phyloP scores from a whole-genome alignment of 2,329 filamentous ascomycete species.

The Neopestalotiopsis sp. region DNA sequence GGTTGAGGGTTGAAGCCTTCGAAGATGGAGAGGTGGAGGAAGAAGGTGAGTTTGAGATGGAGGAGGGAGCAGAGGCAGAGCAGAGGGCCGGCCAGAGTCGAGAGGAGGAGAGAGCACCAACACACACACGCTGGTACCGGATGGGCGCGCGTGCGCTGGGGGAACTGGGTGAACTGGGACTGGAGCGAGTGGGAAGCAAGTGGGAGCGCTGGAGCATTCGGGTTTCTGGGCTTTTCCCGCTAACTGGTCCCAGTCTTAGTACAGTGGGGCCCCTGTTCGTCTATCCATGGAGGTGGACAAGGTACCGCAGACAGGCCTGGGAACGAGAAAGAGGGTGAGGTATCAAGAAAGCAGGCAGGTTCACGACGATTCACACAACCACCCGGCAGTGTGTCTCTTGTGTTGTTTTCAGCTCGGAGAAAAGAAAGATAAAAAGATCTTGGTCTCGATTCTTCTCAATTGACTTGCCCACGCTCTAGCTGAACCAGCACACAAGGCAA shows the following conservation, averaged over 20 bases:
- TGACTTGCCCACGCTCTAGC: not conserved
- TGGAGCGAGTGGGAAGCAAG: not conserved
- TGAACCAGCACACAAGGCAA: not conserved
- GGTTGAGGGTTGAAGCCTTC: slow-evolving; percentile 28
- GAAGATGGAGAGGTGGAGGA: slow-evolving; percentile 26
- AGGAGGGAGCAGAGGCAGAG: not conserved
- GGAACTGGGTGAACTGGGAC: not conserved
- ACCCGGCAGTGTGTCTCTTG: not conserved
- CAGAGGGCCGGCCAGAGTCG: slow-evolving; percentile 28
- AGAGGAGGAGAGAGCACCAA: slow-evolving; percentile 17
- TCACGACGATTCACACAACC: not conserved
- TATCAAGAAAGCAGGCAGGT: not conserved
- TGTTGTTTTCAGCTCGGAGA: not conserved
- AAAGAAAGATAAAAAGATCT: not conserved
- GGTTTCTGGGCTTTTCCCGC: not conserved
- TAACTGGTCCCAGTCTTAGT: slow-evolving; percentile 6
- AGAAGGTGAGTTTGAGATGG: slow-evolving; percentile 1
- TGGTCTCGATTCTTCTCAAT: not conserved
- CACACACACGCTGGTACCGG: not conserved
- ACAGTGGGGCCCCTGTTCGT: slow-evolving; percentile 1
- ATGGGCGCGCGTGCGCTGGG: slow-evolving; percentile 4
- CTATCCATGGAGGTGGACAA: slow-evolving; percentile 4
- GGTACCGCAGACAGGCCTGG: not conserved
- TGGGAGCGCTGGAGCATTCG: slow-evolving; percentile 6
- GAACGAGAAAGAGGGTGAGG: not conserved